Base-by-base conservation (phyloP, 2,329 filamentous ascomycete genomes). In the Cryphonectria japonica region DNA sequence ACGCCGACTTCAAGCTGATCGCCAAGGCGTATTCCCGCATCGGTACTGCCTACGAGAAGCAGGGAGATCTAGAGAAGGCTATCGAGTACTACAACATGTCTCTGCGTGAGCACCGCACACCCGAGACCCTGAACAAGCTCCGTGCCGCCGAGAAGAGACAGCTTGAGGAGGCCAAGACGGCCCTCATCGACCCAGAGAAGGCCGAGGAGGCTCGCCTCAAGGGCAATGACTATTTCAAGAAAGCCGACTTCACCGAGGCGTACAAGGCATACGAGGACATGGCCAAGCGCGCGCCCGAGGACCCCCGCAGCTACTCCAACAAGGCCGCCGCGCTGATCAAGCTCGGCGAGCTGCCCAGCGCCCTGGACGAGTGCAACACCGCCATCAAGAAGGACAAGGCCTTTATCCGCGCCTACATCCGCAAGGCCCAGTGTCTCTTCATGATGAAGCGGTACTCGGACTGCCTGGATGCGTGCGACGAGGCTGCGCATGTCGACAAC, bases 391-490 rank as follows among this genome's bases (percentile, higher is more conserved):
- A 91, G 77, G 96, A 99, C 78, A 88, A 92, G 71, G 92, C 91
- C 79, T 99, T 99, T 82, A 95, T 98, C 83, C 91, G 95, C 70
- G 96, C 96, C 9, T 98, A 98, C 82, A 92, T 99, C 77, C 92
- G 96, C 80, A 98, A 98, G 86, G 95, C 95, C 0, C 95, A 98
- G 84, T 94, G 94, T 59, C 93, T 95, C 82, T 94, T 96, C 76
- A 94, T 94, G 77, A 99, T 99, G 96, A 93, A 96, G 82, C 95
- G 99, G 82, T 98, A 97, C 86, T 97, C 92, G 82, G 95, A 95
- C 81, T 97, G 93, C 79, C 86, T 98, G 71, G 96, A 99, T 79
- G 92, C 92, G 9, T 97, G 95, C 84, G 89, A 89, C 54, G 93
- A 94, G 79, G 96, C 97, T 0, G 85, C 87, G 11, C 87, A 90